These are phyloP conservation scores for Lathyrus sativus DNA, from an alignment of 306 rosid species.

Conservation along the genomic window DNA sequence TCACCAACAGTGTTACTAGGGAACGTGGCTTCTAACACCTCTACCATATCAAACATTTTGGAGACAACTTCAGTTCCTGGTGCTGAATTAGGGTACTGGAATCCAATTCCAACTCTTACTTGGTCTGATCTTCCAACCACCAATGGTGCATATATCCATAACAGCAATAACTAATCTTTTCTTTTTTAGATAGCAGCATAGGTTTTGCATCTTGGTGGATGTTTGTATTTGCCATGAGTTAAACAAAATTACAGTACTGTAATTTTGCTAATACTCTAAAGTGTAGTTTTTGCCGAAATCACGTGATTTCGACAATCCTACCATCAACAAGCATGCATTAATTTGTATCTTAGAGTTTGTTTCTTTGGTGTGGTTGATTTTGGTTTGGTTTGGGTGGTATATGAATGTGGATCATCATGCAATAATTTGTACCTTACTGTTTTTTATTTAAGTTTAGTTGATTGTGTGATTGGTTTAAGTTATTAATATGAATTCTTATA, in stretches of 20 bases:
- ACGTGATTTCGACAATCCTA: neutral
- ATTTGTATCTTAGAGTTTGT: conserved; percentile 41
- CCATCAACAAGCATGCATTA: neutral
- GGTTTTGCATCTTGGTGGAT: neutral
- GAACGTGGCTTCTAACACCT: conserved; percentile 54
- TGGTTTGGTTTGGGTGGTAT: conserved; percentile 55
- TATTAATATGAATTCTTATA: conserved; percentile 36
- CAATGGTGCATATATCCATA: conserved; percentile 78
- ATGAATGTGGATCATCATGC: conserved; percentile 40
- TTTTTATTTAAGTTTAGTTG: conserved; percentile 43
- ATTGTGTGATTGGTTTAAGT: conserved; percentile 51
- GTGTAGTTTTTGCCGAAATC: neutral
- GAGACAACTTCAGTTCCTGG: conserved; percentile 61
- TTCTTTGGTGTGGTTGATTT: conserved; percentile 26
- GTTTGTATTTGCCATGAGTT: neutral
- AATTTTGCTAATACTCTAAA: neutral
- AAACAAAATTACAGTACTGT: neutral
- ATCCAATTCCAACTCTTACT: conserved; percentile 52
- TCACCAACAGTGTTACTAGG: conserved; percentile 48
- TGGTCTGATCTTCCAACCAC: conserved; percentile 88
- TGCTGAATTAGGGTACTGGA: conserved; percentile 85
- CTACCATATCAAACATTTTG: conserved; percentile 55
- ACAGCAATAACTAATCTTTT: conserved; percentile 18
- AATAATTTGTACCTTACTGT: neutral
- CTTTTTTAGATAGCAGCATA: conserved; percentile 38